Evolutionary conservation across 768 basidiomycete genomes (phyloP), one percentile per base, ranked within the genome.

Genomic region (Dentipellis sp.): DNA sequence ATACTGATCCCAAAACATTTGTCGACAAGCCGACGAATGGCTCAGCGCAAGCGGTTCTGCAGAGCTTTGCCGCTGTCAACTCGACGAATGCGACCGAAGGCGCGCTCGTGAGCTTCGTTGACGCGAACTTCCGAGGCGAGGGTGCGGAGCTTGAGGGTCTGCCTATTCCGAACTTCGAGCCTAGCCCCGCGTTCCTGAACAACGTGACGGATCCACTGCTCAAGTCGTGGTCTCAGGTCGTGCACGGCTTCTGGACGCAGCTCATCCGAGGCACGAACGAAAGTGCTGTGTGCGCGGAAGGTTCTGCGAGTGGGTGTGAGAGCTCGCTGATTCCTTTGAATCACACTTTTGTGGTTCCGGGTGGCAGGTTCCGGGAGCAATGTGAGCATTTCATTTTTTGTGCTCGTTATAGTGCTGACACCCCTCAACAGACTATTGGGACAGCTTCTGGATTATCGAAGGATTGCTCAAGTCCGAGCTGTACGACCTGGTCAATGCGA

Each of bases 301-400:
- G 73, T 67, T 64, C 68, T 47, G 75, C 71, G 17, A 76, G 73
- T 16, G 56, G 67, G 29, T 97, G 94, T 67, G 88, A 91, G 68
- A 88, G 91, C 68, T 78, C 87, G 0, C 72, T 97, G 50, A 93
- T 97, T 59, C 92, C 93, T 2, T 74, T 97, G 50, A 97, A 97
- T 64, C 80, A 94, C 64, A 92, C 89, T 0, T 91, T 97, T 63
- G 88, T 94, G 21, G 79, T 97, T 38, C 94, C 94, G 6, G 94
- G 94, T 65, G 78, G 79, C 46, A 80, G 94, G 5, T 97, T 94
- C 70, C 76, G 88, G 61, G 89, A 91, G 67, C 87, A 88, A 65
- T 92, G 90, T 77, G 75, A 72, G 83, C 75, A 70, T 71, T 53
- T 56, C 46, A 51, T 50, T 5, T 12, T 11, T 19, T 37, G 19